Evolutionary conservation across 2,329 filamentous ascomycete genomes (phyloP), one percentile per base, ranked within the genome.

Genomic region (Penicillium olsonii): DNA sequence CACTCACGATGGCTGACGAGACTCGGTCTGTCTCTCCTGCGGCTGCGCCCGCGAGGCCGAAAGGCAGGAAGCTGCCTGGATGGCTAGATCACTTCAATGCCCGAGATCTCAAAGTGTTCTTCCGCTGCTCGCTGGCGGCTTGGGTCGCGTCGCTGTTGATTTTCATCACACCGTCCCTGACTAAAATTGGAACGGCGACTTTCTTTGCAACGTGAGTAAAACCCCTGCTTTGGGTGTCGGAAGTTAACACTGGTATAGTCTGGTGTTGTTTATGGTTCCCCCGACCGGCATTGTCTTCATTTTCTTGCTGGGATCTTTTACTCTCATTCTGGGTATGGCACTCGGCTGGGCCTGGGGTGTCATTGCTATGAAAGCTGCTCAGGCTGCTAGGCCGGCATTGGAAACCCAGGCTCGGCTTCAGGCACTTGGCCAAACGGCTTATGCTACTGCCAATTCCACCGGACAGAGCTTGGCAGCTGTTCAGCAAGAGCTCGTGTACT

Each of bases 331-430:
- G 2, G 77, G 77, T 15, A 76, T 79, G 59, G 73, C 68, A 26
- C 56, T 78, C 0, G 76, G 71, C 4, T 79, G 77, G 76, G 75
- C 68, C 5, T 80, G 77, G 77, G 78, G 77, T 3, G 64, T 77
- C 2, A 62, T 79, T 38, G 65, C 70, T 0, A 79, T 78, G 75
- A 76, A 78, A 50, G 76, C 75, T 2, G 78, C 76, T 2, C 51
- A 71, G 8, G 74, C 76, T 1, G 69, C 71, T 2, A 65, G 77
- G 12, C 68, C 76, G 2, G 65, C 63, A 4, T 59, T 67, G 0
- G 70, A 74, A 7, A 74, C 71, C 0, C 65, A 71, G 40, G 65
- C 67, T 1, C 57, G 52, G 39, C 48, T 74, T 3, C 59, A 60
- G 7, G 59, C 65, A 0, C 57, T 80, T 19, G 66, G 70, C 40